Evolutionary conservation across 768 basidiomycete genomes (phyloP).

Genomic region (Boletus coccyginus): DNA sequence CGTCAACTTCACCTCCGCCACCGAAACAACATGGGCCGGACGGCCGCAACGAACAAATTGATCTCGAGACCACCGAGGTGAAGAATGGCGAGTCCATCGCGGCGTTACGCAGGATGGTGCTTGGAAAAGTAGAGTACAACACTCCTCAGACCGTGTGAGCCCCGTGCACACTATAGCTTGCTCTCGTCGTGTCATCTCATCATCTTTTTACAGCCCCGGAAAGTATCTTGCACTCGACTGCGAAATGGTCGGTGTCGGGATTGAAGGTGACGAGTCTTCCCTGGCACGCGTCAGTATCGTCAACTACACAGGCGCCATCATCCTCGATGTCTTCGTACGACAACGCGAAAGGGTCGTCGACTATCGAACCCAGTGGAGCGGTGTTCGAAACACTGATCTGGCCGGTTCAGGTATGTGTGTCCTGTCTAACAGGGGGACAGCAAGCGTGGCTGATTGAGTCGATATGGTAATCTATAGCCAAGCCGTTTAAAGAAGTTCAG

Average conservation of each 20-base stretch:
- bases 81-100: conserved; percentile 50
- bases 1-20: conserved; percentile 1
- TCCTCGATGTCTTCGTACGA: conserved; percentile 82
- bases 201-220: conserved; percentile 46
- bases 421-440: too few species aligned
- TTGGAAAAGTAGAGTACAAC: conserved; percentile 42
- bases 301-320: conserved; percentile 78
- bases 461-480: conserved; percentile 48
- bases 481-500: conserved; percentile 77
- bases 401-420: conserved; percentile 46
- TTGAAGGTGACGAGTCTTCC: conserved; percentile 13
- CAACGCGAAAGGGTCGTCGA: conserved; percentile 89
- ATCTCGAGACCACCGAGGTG: conserved; percentile 24
- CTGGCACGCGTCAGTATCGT: conserved; percentile 46
- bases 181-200: conserved; percentile 1
- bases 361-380: conserved; percentile 88
- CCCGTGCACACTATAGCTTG: not conserved
- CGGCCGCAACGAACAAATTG: conserved; percentile 7
- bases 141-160: conserved; percentile 46
- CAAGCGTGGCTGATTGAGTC: not conserved
- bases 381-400: conserved; percentile 76
- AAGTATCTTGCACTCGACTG: conserved; percentile 88
- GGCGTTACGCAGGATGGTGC: conserved; percentile 50
- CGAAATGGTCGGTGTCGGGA: conserved; percentile 33
- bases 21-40: not conserved